A percentile compares a stretch with the other conserved stretches of the same genome.
These are phyloP conservation scores for Phytophthora colocasiae DNA, from an alignment of 352 stramenopile species.

Conservation along the genomic window DNA sequence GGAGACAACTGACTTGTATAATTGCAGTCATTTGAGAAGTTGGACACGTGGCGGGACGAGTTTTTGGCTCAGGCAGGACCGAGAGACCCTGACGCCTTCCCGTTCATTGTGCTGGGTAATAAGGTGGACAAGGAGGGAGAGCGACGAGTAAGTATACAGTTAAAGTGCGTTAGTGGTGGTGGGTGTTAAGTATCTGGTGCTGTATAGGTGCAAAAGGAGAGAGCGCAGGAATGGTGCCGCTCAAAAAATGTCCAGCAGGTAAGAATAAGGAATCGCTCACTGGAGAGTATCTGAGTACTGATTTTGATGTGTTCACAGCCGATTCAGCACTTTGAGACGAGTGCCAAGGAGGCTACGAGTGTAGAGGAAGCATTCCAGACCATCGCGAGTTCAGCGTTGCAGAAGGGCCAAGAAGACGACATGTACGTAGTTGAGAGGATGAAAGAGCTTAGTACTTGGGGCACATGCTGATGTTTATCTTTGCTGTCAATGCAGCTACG, in stretches of 20 bases:
- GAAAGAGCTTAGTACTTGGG: too few relatives aligned
- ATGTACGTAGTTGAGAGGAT: slow-evolving; percentile 54
- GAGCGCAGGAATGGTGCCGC: slow-evolving; percentile 94
- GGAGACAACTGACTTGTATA: not conserved
- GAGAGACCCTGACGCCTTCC: slow-evolving; percentile 94
- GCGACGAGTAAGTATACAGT: slow-evolving; percentile 51
- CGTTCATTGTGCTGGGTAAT: slow-evolving; percentile 99
- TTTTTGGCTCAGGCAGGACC: slow-evolving; percentile 95
- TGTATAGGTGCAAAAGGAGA: slow-evolving; percentile 78
- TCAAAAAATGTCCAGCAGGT: slow-evolving; percentile 83
- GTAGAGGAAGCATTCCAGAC: slow-evolving; percentile 97
- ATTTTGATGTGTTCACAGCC: slow-evolving; percentile 44
- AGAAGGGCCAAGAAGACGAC: slow-evolving; percentile 88
- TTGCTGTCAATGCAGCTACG: slow-evolving; percentile 52
- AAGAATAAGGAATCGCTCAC: not conserved
- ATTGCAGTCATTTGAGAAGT: slow-evolving; percentile 95
- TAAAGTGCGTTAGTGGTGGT: not conserved
- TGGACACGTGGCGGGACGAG: slow-evolving; percentile 98
- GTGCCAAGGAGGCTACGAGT: slow-evolving; percentile 97
- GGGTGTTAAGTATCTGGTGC: slow-evolving; percentile 4
- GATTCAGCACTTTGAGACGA: slow-evolving; percentile 98
- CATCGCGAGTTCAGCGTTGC: slow-evolving; percentile 89
- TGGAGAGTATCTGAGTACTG: not conserved
- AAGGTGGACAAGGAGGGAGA: slow-evolving; percentile 97
- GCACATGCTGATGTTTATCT: slow-evolving; percentile 1